Evolutionary conservation across 345 rosid species (phyloP), one percentile per base, ranked within the genome.

Genomic region (Erucastrum elatum): DNA sequence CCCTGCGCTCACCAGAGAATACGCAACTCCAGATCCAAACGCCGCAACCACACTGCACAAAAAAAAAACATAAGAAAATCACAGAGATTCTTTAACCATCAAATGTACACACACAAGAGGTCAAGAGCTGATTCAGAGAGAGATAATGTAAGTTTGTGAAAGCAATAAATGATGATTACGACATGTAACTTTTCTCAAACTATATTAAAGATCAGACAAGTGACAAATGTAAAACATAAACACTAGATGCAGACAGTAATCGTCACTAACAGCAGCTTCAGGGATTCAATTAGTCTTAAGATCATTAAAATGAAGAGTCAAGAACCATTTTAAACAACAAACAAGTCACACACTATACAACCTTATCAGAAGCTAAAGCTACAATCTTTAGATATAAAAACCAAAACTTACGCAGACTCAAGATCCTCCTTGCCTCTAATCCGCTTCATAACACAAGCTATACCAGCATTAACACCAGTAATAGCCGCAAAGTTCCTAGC

Each of bases 401-500:
- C 3, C 2, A 21, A 37, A 73, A 75, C 67, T 75, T 64, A 94
- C 98, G 95, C 94, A 65, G 97, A 88, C 70, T 92, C 92, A 10
- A 94, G 87, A 86, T 94, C 98, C 78, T 92, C 97, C 64, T 92
- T 94, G 79, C 98, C 98, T 88, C 97, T 84, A 82, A 94, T 72
- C 77, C 98, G 88, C 80, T 84, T 92, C 97, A 94, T 88, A 13
- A 92, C 84, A 67, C 88, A 87, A 37, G 97, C 82, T 17, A 94
- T 87, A 41, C 98, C 98, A 2, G 98, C 93, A 87, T 92, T 94
- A 16, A 90, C 95, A 79, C 98, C 94, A 0, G 98, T 90, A 83
- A 94, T 89, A 5, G 92, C 91, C 6, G 98, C 98, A 69, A 94
- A 92, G 71, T 94, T 94, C 53, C 98, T 94, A 82, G 98, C 98